These are phyloP conservation scores for Dendrocalamus latiflorus DNA, from an alignment of 202 grass and related monocot species.

Conservation along the genomic window DNA sequence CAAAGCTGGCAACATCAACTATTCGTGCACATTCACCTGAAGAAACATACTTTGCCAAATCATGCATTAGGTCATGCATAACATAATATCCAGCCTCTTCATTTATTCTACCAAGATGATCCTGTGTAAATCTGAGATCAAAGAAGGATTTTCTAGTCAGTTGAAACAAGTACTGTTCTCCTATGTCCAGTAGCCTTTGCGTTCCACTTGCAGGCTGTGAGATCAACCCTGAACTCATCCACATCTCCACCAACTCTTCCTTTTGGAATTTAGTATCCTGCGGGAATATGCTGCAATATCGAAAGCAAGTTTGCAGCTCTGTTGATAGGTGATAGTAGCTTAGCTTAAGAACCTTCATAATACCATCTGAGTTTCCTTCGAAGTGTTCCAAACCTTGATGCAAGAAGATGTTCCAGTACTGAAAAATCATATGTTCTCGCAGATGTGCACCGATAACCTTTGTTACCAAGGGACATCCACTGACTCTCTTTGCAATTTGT, in stretches of 20 bases:
- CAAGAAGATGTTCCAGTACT: background rate
- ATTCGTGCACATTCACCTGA: no score
- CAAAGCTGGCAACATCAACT: background rate
- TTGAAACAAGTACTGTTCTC: no score
- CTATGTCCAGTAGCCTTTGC: no score
- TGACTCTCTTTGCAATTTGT: background rate
- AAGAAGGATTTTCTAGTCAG: no score
- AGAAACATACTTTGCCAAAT: no score
- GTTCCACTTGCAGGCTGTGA: no score
- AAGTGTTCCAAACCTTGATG: background rate
- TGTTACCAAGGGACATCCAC: conserved; percentile 7
- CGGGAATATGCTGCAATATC: conserved; percentile 33
- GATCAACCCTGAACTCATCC: no score
- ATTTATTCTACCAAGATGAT: no score
- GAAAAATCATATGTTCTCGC: background rate
- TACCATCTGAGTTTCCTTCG: background rate
- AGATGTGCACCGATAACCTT: background rate
- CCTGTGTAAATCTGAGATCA: no score
- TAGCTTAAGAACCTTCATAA: background rate
- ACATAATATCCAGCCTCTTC: no score
- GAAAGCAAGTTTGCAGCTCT: conserved; percentile 16
- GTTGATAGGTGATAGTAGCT: conserved; percentile 4
- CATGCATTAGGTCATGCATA: no score
- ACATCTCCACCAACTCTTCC: conserved; percentile 19
- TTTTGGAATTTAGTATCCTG: conserved; percentile 6